Evolutionary conservation across 805 yeast genomes (phyloP).

Genomic region (Yamadazyma scolyti): DNA sequence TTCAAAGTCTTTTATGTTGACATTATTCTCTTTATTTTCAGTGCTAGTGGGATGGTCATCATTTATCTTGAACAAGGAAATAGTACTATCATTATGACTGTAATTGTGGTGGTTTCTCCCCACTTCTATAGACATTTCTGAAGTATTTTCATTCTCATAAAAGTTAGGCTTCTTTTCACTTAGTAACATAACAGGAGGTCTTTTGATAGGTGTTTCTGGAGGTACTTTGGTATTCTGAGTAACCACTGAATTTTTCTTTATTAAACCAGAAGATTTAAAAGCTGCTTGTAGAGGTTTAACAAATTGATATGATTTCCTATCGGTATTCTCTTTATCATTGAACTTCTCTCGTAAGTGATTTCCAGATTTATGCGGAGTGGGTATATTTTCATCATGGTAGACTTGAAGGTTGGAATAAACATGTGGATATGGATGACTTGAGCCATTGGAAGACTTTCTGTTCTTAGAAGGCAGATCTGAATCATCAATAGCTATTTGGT

Average conservation of each 20-base stretch:
- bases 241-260: conserved; percentile 43
- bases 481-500: conserved; percentile 23
- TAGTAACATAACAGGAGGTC: conserved; percentile 35
- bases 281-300: conserved; percentile 87
- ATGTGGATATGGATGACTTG: conserved; percentile 10
- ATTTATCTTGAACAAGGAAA: conserved; percentile 28
- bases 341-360: not conserved
- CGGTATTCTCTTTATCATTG: conserved; percentile 36
- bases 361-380: not conserved
- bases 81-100: conserved; percentile 25
- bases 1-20: conserved; percentile 1
- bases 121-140: conserved; percentile 36
- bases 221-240: conserved; percentile 25
- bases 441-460: conserved; percentile 20
- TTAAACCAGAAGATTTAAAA: conserved; percentile 69
- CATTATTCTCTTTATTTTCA: conserved; percentile 3
- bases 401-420: conserved; percentile 9
- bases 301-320: conserved; percentile 47
- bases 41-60: conserved; percentile 7
- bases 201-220: conserved; percentile 44
- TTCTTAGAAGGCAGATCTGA: conserved; percentile 28
- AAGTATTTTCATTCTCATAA: conserved; percentile 12
- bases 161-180: conserved; percentile 11
- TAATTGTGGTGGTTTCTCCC: conserved; percentile 27
- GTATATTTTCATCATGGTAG: conserved; percentile 18